These are phyloP conservation scores for Clonostachys sp. DNA, from an alignment of 2,329 filamentous ascomycete genomes.

Conservation along the genomic window DNA sequence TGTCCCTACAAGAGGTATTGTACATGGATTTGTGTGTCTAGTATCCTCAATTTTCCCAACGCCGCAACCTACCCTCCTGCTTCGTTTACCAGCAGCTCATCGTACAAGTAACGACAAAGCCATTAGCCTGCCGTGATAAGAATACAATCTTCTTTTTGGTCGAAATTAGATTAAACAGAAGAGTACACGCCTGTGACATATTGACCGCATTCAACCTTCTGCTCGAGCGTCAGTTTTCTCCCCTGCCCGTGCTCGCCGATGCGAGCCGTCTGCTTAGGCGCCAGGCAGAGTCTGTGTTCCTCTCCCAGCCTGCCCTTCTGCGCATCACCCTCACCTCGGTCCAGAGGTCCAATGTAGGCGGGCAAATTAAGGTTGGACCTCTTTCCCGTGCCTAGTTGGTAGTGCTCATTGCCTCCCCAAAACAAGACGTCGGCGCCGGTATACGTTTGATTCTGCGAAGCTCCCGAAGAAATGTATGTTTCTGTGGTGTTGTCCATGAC, in stretches of 20 bases:
- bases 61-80: no score
- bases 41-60: no score
- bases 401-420: conserved; percentile 94
- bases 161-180: conserved; percentile 20
- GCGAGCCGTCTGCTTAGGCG: conserved; percentile 67
- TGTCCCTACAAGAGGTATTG: no score
- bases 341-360: conserved; percentile 73
- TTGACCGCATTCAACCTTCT: conserved; percentile 82
- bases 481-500: conserved; percentile 78
- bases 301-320: conserved; percentile 56
- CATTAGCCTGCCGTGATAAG: no score
- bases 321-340: conserved; percentile 54
- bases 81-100: no score
- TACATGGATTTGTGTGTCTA: no score
- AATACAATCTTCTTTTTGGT: no score
- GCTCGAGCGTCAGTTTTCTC: conserved; percentile 72
- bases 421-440: conserved; percentile 87
- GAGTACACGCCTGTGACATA: conserved; percentile 83
- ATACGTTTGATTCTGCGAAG: conserved; percentile 67
- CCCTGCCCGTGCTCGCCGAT: conserved; percentile 56
- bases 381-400: conserved; percentile 88
- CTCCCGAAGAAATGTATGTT: conserved; percentile 46
- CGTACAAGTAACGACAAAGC: no score
- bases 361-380: conserved; percentile 75
- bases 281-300: conserved; percentile 73